These are phyloP conservation scores for Mrakiaceae sp. DNA, from an alignment of 1,284 basidiomycete genomes.

Conservation along the genomic window DNA sequence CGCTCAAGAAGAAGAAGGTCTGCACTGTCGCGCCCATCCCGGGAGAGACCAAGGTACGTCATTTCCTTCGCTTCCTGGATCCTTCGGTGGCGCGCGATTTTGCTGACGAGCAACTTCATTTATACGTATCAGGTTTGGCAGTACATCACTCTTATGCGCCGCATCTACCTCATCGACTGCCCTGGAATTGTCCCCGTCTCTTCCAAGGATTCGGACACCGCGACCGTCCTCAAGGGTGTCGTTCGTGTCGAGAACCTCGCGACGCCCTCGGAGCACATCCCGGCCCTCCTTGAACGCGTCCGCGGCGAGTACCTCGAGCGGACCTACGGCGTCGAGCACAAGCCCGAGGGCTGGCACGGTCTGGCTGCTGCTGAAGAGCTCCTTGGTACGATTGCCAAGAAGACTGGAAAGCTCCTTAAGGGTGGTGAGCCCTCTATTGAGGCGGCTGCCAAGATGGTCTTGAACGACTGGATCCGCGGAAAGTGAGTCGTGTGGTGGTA, in stretches of 20 bases:
- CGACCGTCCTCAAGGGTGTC: constrained; percentile 92
- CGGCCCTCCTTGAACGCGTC: constrained; percentile 74
- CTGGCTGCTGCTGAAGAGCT: constrained; percentile 56
- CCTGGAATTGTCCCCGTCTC: constrained; percentile 96
- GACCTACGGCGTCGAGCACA: constrained; percentile 64
- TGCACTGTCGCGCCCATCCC: constrained; percentile 95
- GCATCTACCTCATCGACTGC: constrained; percentile 98
- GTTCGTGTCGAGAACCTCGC: constrained; percentile 92
- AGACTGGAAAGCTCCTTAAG: constrained; percentile 83
- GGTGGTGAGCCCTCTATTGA: constrained; percentile 92
- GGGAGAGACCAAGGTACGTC: constrained; percentile 82
- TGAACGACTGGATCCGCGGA: constrained; percentile 96
- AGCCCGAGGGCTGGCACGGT: constrained; percentile 42
- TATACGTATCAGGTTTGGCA: constrained; percentile 69
- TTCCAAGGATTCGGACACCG: constrained; percentile 76
- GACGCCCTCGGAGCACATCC: constrained; percentile 88
- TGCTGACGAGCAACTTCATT: too few relatives aligned
- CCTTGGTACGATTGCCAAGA: constrained; percentile 72
- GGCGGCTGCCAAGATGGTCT: constrained; percentile 84
- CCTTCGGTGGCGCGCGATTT: not conserved
- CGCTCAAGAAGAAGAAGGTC: constrained; percentile 95
- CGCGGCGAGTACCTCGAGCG: constrained; percentile 85
- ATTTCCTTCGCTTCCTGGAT: constrained; percentile 1
- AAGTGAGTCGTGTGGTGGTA: constrained; percentile 40
- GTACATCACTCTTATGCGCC: constrained; percentile 90